Evolutionary conservation across 2,329 filamentous ascomycete species (phyloP), one percentile per base, ranked within the genome.

Genomic region (Coniochaeta prunicola): DNA sequence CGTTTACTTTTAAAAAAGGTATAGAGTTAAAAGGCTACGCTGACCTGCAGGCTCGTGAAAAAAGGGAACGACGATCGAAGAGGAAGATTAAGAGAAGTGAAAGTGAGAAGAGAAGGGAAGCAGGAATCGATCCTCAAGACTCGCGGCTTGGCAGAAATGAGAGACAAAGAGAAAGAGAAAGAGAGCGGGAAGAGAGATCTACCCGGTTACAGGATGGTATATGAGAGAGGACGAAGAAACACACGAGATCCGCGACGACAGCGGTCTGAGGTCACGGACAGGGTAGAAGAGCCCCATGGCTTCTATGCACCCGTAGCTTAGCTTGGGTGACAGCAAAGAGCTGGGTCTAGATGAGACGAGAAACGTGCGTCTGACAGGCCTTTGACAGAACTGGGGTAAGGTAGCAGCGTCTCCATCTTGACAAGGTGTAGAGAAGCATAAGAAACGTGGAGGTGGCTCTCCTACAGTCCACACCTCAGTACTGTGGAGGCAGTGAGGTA

Each of bases 21-120:
- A 45, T 38, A 56, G 36, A 60, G 58, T 38, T 59, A 57, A 63
- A 62, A 56, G 17, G 59, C 57, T 59, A 63, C 31, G 53, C 65
- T 67, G 65, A 58, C 65, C 64, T 64, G 65, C 65, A 67, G 65
- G 64, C 61, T 65, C 60, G n/a, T n/a, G 61, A 59, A 60, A 64
- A 65, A 59, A 65, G 64, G 53, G 53, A 55, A 33, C 53, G 53
- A 36, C 53, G n/a, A 55, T 33, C 30, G 30, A 50, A 30, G 45
- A 50, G 15, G 30, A 50, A 21, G 45, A 50, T 30, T n/a, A 30
- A 19, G 45, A 28, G 40, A 45, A 45, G 40, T 45, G 40, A 45
- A 50, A n/a, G 21, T 17, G 2, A 30, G 13, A 30, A 30, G 24
- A 30, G 24, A 50, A 30, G 45, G 24, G 24, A 50, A 50, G 45